phyloP scores from a whole-genome alignment of 1,284 basidiomycete species.

The Coniophora puteana region DNA sequence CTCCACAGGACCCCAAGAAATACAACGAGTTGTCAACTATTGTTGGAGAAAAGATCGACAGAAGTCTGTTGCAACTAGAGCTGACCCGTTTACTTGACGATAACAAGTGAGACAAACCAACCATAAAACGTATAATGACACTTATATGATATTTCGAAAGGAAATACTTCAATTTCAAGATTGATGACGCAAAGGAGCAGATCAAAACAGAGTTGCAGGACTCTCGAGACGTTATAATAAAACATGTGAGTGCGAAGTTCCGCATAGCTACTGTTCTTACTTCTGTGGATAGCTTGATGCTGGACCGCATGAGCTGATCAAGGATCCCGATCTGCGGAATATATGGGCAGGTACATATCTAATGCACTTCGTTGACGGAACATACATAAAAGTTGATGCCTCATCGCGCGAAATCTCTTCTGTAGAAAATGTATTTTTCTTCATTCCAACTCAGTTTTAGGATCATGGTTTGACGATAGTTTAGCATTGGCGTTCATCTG shows the following conservation, averaged over 20 bases:
- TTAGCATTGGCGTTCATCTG: constrained; percentile 25
- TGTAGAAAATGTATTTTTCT: too few species aligned
- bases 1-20: constrained; percentile 13
- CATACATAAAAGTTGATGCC: too few species aligned
- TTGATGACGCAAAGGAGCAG: constrained; percentile 17
- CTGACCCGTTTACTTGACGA: constrained; percentile 11
- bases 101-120: constrained; percentile 17
- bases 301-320: constrained; percentile 29
- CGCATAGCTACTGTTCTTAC: background rate
- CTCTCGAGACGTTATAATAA: constrained; percentile 20
- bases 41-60: constrained; percentile 12
- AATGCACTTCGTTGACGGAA: background rate
- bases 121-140: constrained; percentile 15
- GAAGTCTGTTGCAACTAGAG: constrained; percentile 14
- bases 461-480: too few species aligned
- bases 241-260: constrained; percentile 14
- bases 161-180: constrained; percentile 17
- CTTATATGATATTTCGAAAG: constrained; percentile 9
- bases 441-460: too few species aligned
- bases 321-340: constrained; percentile 25
- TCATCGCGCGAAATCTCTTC: too few species aligned
- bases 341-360: constrained; percentile 30
- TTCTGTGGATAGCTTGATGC: constrained; percentile 22
- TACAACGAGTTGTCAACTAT: constrained; percentile 15
- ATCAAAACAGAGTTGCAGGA: constrained; percentile 20